Percentiles rank a stretch among this genome's conserved stretches.
Evolutionary conservation across 768 basidiomycete genomes (phyloP).

Genomic region (Termitomyces bulborhizus): DNA sequence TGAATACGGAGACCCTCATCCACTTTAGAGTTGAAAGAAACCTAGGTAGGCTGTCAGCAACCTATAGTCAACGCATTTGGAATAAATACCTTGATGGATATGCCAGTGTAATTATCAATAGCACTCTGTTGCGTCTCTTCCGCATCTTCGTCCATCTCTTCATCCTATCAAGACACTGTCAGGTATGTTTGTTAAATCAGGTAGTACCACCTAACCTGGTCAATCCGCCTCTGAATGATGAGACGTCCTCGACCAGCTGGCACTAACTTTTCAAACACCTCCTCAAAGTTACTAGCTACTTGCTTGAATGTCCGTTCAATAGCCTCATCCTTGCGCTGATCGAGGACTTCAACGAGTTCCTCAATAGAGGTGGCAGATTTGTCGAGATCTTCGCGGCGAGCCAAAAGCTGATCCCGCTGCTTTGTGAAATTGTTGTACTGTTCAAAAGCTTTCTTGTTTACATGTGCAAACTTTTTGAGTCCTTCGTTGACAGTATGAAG

Average conservation of each 20-base stretch:
- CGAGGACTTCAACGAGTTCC: conserved; percentile 88
- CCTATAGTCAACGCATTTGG: background rate
- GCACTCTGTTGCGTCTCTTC: conserved; percentile 68
- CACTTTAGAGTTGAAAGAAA: conserved; percentile 98
- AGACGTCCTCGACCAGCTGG: conserved; percentile 88
- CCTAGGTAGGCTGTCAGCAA: conserved; percentile 35
- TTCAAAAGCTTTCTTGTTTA: conserved; percentile 99
- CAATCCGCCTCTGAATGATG: conserved; percentile 89
- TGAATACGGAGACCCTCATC: conserved; percentile 96
- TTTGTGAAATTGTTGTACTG: conserved; percentile 98
- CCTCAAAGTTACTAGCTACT: conserved; percentile 94
- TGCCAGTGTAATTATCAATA: conserved; percentile 94
- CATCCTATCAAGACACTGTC: conserved; percentile 44
- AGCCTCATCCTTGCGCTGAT: conserved; percentile 97
- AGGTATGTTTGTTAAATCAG: background rate
- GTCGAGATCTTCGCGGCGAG: conserved; percentile 88
- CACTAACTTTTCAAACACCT: conserved; percentile 94
- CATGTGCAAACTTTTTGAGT: conserved; percentile 94
- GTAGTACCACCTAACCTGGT: conserved; percentile 48
- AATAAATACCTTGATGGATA: conserved; percentile 77
- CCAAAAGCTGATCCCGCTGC: conserved; percentile 85
- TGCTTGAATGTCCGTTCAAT: conserved; percentile 99
- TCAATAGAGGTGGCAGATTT: conserved; percentile 85
- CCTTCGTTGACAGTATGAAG: conserved; percentile 90
- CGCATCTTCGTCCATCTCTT: conserved; percentile 64